phyloP scores from a whole-genome alignment of 192 early-diverging fungal genomes.

The Coemansia sp. region DNA sequence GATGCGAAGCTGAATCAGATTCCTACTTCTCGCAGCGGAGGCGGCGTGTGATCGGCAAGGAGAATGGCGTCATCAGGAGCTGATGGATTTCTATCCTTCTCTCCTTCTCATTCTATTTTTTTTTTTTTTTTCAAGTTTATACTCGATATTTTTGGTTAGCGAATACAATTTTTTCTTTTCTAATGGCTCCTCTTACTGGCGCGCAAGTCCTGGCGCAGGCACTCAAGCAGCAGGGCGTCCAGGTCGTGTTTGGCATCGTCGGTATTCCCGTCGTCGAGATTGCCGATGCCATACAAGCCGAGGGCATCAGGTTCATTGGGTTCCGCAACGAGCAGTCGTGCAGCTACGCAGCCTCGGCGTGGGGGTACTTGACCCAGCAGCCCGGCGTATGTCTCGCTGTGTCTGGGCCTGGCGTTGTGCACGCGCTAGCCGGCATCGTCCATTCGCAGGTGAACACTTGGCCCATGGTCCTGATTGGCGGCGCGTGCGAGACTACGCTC shows the following conservation, averaged over 20 bases:
- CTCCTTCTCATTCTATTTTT: background rate
- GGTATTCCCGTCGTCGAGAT: constrained; percentile 76
- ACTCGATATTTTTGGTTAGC: background rate
- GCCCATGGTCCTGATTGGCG: constrained; percentile 68
- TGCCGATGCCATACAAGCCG: constrained; percentile 67
- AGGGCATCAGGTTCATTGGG: constrained; percentile 66
- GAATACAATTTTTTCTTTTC: background rate
- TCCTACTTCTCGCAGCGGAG: constrained; percentile 54
- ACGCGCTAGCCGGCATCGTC: constrained; percentile 66
- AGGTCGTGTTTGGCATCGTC: constrained; percentile 72
- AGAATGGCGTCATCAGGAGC: background rate
- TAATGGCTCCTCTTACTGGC: constrained; percentile 42
- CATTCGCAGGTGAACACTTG: constrained; percentile 71
- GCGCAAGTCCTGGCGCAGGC: constrained; percentile 59
- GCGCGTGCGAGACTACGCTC: constrained; percentile 53
- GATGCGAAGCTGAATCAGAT: constrained; percentile 37
- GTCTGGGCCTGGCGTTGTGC: constrained; percentile 70
- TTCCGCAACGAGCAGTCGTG: constrained; percentile 79
- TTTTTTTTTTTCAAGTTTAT: background rate
- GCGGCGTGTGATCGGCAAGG: constrained; percentile 32
- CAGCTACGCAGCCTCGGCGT: constrained; percentile 66
- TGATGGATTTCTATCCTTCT: background rate
- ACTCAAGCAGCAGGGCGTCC: constrained; percentile 60
- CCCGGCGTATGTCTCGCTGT: constrained; percentile 71
- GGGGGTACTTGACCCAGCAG: constrained; percentile 59